Evolutionary conservation across 2,329 filamentous ascomycete species (phyloP), one percentile per base, ranked within the genome.

Genomic region (Fusarium haematococcum): DNA sequence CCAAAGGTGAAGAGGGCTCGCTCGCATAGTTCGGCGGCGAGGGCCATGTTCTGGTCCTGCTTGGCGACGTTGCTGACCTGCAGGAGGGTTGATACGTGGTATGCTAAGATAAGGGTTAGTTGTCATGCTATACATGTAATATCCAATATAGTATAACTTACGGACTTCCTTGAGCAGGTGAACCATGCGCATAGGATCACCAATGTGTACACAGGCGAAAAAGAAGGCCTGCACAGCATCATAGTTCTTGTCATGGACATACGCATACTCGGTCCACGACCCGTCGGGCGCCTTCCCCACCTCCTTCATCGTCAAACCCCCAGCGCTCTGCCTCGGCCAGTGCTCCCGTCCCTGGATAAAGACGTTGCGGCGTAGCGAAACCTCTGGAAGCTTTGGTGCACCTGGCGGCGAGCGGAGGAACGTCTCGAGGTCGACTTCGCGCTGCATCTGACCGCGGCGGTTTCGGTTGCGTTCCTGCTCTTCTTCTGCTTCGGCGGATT

Each of bases 51-150:
- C 63, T 95, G 91, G 80, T 98, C 95, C 75, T 98, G 94, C 81
- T 97, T 96, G 14, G 95, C 95, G 59, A 98, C 93, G 80, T 95
- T 94, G 71, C 94, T 97, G 32, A 97, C 95, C 81, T 98, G 95
- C 25, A 98, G 91, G n/a, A 98, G 89, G 3, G 94, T 95, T 2
- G 95, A 97, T 75, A 98, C 93, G 80, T 98, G 95, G 81, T 98
- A 98, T 5, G 96, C 88, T 90, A 68, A 10, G 10, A 16, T 43
- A 56, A 69, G 20, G 69, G 71, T 39, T 59, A 20, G 11, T 6
- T n/a, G 32, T 14, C 18, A 23, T 14, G 16, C 30, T 56, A 10
- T 8, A 25, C 3, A 39, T 35, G 35, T 11, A 18, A 43, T 52
- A 16, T n/a, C 25, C 25, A 32, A 16, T 30, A 6, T n/a, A 30